These are phyloP conservation scores for Diospyros lotus DNA, from an alignment of 148 eudicot genomes.

Conservation along the genomic window DNA sequence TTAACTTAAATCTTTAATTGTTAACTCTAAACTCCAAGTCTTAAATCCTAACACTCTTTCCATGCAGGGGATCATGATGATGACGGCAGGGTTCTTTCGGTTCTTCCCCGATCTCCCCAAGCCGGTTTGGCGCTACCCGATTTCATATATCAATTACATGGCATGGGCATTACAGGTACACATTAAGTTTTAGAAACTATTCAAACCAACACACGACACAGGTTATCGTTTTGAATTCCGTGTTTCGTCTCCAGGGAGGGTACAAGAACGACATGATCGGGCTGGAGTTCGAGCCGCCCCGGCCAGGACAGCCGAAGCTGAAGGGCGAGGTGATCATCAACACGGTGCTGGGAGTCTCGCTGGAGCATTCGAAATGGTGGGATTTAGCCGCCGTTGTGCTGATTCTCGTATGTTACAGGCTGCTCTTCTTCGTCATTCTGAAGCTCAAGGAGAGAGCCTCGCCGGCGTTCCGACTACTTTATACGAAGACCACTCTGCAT, in stretches of 20 bases:
- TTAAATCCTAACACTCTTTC: too few relatives aligned
- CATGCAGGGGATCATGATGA: slow-evolving; percentile 82
- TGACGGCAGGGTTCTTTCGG: slow-evolving; percentile 88
- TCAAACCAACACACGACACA: not conserved
- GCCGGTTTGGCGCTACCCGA: slow-evolving; percentile 78
- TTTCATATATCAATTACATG: slow-evolving; percentile 62
- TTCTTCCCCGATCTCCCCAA: slow-evolving; percentile 79
- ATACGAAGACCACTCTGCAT: slow-evolving; percentile 48
- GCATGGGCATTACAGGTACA: slow-evolving; percentile 78
- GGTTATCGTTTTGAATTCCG: not conserved
- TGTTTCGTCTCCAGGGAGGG: slow-evolving; percentile 39
- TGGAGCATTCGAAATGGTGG: slow-evolving; percentile 81
- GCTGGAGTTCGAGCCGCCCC: slow-evolving; percentile 56
- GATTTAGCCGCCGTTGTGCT: slow-evolving; percentile 47
- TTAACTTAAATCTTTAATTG: too few relatives aligned
- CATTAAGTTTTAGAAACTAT: not conserved
- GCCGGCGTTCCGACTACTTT: slow-evolving; percentile 44
- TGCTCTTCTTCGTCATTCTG: slow-evolving; percentile 50
- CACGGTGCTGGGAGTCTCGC: slow-evolving; percentile 42
- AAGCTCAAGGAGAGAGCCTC: slow-evolving; percentile 69
- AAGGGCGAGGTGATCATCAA: slow-evolving; percentile 47
- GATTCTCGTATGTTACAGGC: slow-evolving; percentile 48
- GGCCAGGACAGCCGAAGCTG: slow-evolving; percentile 53
- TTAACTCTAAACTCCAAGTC: too few relatives aligned
- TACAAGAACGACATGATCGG: slow-evolving; percentile 86